These are phyloP conservation scores for Citrus sinensis DNA, from an alignment of 345 rosid species.

Conservation along the genomic window DVS_A1.0 CM039165.1:24970501-24971000, in stretches of 20 bases:
- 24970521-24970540: not conserved
- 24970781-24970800: not conserved
- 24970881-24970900: not conserved
- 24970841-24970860: not conserved
- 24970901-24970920: not conserved
- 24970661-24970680: not conserved
- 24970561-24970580: not conserved
- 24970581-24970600: not conserved
- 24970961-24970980: too few species aligned
- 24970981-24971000: not conserved
- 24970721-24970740: not conserved
- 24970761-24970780: not conserved
- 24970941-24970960: not conserved
- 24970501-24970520: not conserved
- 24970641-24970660: not conserved
- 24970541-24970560: not conserved
- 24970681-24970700: not conserved
- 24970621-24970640: not conserved
- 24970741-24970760: not conserved
- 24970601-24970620: not conserved
- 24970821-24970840: not conserved
- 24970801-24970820: slow-evolving; percentile 3
- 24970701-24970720: not conserved
- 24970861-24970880: not conserved
- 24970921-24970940: too few species aligned